A percentile compares a stretch with the other conserved stretches of the same genome.
Evolutionary conservation across 164 flowering plant genomes (phyloP).

Genomic region (Platanus orientalis): DNA sequence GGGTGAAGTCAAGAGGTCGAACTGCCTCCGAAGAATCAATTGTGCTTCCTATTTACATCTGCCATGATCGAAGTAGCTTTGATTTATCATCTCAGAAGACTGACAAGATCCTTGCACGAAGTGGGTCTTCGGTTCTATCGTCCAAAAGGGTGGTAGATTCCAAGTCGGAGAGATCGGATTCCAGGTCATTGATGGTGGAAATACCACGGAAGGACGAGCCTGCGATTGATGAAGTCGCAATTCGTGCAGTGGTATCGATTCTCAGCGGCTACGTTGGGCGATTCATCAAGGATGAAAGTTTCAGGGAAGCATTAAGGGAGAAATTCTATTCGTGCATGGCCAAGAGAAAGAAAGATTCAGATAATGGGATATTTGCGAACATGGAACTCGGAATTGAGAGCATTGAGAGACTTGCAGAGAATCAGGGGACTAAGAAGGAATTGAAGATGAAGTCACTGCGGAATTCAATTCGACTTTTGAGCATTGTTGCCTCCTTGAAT

Average conservation of each 20-base stretch:
- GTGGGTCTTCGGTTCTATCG: constrained; percentile 26
- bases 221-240: constrained; percentile 48
- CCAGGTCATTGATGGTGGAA: constrained; percentile 10
- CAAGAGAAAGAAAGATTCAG: constrained; percentile 16
- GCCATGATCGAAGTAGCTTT: constrained; percentile 37
- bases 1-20: constrained; percentile 16
- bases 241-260: constrained; percentile 51
- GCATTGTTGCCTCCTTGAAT: constrained; percentile 41
- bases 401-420: constrained; percentile 37
- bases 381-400: constrained; percentile 47
- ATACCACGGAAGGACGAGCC: constrained; percentile 28
- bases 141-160: constrained; percentile 23
- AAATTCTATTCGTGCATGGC: constrained; percentile 37
- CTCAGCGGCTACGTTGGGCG: constrained; percentile 51
- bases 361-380: constrained; percentile 31
- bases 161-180: constrained; percentile 20
- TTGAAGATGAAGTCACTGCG: constrained; percentile 24
- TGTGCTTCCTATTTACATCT: constrained; percentile 41
- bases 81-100: constrained; percentile 17
- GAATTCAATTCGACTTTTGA: constrained; percentile 39
- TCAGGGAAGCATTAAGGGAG: constrained; percentile 29
- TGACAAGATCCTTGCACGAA: constrained; percentile 17
- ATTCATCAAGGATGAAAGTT: constrained; percentile 36
- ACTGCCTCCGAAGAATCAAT: constrained; percentile 20
- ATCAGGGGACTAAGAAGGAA: constrained; percentile 21